A percentile compares a stretch with the other conserved stretches of the same genome.
These are phyloP conservation scores for Sodiomyces alkalinus DNA, from an alignment of 2,329 filamentous ascomycete species.

Conservation along the genomic window DNA sequence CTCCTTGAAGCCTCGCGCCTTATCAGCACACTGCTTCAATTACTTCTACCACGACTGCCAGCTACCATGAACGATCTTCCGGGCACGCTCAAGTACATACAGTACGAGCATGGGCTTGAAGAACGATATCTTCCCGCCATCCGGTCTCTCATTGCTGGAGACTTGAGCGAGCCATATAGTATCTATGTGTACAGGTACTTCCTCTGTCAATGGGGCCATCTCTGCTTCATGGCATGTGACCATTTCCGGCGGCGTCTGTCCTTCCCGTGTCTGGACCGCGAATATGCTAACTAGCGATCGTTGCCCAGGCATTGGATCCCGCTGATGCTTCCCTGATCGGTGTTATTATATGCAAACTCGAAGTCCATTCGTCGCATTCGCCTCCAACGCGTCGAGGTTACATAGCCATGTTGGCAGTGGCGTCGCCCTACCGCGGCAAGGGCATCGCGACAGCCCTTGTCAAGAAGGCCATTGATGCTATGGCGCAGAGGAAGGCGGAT, in stretches of 20 bases:
- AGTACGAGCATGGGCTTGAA: constrained; percentile 47
- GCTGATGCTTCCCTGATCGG: constrained; percentile 56
- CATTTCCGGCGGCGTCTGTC: background rate
- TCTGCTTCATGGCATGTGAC: constrained; percentile 75
- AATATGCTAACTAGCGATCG: constrained; percentile 2
- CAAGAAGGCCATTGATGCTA: constrained; percentile 78
- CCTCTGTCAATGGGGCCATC: constrained; percentile 88
- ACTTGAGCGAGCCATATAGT: constrained; percentile 94
- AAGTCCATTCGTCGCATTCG: constrained; percentile 74
- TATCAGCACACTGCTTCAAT: too few relatives aligned
- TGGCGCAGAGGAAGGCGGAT: constrained; percentile 71
- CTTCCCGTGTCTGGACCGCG: background rate
- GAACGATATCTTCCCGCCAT: constrained; percentile 66
- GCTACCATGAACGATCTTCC: too few relatives aligned
- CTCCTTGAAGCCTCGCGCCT: too few relatives aligned
- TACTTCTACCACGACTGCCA: too few relatives aligned
- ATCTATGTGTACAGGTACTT: constrained; percentile 99
- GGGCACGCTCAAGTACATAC: constrained; percentile 18
- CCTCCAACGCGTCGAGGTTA: constrained; percentile 66
- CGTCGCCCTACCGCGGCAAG: constrained; percentile 60
- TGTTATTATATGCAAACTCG: constrained; percentile 89
- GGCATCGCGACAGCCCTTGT: constrained; percentile 85
- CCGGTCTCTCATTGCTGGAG: constrained; percentile 83
- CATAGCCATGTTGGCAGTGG: constrained; percentile 96
- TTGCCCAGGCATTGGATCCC: constrained; percentile 43